These are phyloP conservation scores for Quercus tomentella DNA, from an alignment of 331 rosid species.

Conservation along the genomic window DNA sequence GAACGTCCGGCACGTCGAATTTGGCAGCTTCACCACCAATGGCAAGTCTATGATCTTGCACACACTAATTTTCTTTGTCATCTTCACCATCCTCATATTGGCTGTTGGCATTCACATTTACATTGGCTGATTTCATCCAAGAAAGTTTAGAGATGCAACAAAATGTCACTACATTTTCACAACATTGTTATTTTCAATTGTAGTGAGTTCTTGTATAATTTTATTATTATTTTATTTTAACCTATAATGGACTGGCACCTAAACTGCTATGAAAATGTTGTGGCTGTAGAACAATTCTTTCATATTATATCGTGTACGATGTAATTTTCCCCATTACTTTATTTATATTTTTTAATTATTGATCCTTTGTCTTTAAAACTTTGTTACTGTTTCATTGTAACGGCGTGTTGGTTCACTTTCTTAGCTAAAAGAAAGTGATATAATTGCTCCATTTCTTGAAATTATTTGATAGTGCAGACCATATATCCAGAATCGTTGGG, in stretches of 20 bases:
- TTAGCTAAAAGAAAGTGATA: not conserved
- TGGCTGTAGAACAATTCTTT: not conserved
- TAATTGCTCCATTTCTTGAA: not conserved
- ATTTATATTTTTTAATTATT: not conserved
- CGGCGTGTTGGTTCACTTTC: not conserved
- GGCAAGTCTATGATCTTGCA: conserved; percentile 49
- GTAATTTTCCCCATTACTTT: not conserved
- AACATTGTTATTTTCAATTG: no score
- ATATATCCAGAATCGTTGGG: not conserved
- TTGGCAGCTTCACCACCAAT: conserved; percentile 46
- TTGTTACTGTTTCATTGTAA: not conserved
- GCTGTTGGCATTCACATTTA: conserved; percentile 41
- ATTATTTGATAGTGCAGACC: not conserved
- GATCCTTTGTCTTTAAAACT: not conserved
- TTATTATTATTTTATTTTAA: no score
- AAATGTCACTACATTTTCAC: no score
- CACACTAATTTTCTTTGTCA: conserved; percentile 41
- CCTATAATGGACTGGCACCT: no score
- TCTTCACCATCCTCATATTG: conserved; percentile 51
- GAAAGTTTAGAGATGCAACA: no score
- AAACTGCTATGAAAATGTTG: no score
- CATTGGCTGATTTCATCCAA: conserved; percentile 9
- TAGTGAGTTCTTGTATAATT: no score
- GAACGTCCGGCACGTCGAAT: conserved; percentile 31
- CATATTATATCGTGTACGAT: not conserved